Percentiles rank a stretch among this genome's conserved stretches.
Conservation (phyloP, 2,329 filamentous ascomycete species). For the Aspergillus aculeatinus region DNA sequence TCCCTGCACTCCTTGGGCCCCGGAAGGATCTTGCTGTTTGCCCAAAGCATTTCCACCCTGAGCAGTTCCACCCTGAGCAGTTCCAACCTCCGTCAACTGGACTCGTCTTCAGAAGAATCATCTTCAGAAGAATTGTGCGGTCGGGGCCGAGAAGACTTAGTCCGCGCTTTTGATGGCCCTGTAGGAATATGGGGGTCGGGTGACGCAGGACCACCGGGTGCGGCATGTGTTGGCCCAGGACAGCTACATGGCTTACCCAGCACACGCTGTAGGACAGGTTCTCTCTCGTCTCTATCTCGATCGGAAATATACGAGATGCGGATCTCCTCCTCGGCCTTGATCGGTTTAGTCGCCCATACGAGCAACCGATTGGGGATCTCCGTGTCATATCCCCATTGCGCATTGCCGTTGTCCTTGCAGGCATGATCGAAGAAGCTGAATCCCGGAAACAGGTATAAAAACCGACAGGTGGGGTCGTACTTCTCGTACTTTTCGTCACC, state of each 20-base stretch:
- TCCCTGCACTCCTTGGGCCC: too few species aligned
- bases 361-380: constrained; percentile 31
- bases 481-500: constrained; percentile 2
- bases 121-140: not conserved
- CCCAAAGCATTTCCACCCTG: too few species aligned
- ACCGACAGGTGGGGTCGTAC: constrained; percentile 25
- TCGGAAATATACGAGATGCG: constrained; percentile 20
- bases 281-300: not conserved
- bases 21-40: too few species aligned
- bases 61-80: too few species aligned
- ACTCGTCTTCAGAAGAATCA: not conserved
- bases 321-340: constrained; percentile 29
- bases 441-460: constrained; percentile 34
- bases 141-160: too few species aligned
- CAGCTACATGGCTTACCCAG: constrained; percentile 22
- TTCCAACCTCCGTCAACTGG: too few species aligned
- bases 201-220: not conserved
- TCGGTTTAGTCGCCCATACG: constrained; percentile 27
- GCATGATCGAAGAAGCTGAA: constrained; percentile 35
- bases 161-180: too few species aligned
- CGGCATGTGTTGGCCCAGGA: not conserved
- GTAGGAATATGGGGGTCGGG: not conserved
- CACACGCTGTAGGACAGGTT: constrained; percentile 1
- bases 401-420: constrained; percentile 24
- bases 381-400: constrained; percentile 31